A percentile compares a stretch with the other conserved stretches of the same genome.
These are phyloP conservation scores for Trifolium pratense DNA, from an alignment of 306 rosid species.

Conservation along the genomic window DNA sequence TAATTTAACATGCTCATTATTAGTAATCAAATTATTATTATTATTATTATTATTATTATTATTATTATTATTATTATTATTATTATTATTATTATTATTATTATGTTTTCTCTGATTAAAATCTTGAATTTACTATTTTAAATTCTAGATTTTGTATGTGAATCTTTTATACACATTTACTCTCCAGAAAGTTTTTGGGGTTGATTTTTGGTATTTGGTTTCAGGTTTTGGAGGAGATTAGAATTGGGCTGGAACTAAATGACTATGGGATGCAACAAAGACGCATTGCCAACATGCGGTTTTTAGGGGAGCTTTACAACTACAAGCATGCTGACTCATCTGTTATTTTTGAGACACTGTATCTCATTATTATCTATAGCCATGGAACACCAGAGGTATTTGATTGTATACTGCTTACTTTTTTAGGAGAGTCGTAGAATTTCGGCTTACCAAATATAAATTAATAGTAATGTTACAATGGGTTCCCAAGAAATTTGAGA, in stretches of 20 bases:
- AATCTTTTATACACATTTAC: slow-evolving; percentile 21
- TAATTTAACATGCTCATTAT: slow-evolving; percentile 30
- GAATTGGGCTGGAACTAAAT: slow-evolving; percentile 90
- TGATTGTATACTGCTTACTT: slow-evolving; percentile 30
- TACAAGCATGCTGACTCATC: slow-evolving; percentile 97
- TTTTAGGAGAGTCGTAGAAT: neutral
- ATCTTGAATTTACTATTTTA: slow-evolving; percentile 28
- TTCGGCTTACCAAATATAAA: neutral
- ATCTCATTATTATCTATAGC: slow-evolving; percentile 80
- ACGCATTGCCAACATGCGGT: slow-evolving; percentile 93
- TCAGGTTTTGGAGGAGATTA: slow-evolving; percentile 98
- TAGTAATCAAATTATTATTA: slow-evolving; percentile 10
- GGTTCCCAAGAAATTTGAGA: neutral
- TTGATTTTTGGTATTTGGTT: slow-evolving; percentile 41
- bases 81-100: too few species aligned
- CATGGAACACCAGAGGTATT: slow-evolving; percentile 90
- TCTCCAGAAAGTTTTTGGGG: neutral
- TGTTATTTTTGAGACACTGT: slow-evolving; percentile 91
- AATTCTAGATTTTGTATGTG: slow-evolving; percentile 18
- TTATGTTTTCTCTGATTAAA: slow-evolving; percentile 10
- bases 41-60: neutral
- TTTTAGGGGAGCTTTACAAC: slow-evolving; percentile 95
- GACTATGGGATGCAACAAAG: slow-evolving; percentile 98
- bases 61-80: neutral
- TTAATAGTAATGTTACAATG: neutral